A percentile compares a stretch with the other conserved stretches of the same genome.
These are phyloP conservation scores for Xylariales sp. DNA, from an alignment of 2,329 filamentous ascomycete genomes.

Conservation along the genomic window DNA sequence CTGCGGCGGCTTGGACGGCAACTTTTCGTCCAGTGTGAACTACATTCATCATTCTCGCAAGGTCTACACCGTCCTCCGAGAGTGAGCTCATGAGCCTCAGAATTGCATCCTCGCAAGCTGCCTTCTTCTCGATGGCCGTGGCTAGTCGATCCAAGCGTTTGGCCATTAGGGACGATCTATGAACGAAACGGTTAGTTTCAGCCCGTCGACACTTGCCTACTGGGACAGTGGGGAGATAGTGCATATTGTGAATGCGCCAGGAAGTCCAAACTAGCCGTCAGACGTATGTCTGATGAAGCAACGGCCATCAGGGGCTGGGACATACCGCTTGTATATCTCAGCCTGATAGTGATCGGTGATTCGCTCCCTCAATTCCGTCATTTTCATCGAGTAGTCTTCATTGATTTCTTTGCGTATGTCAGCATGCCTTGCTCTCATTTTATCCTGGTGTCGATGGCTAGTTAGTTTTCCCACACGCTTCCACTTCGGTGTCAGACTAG, in stretches of 20 bases:
- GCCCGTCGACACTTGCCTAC: background rate
- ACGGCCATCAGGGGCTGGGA: no score
- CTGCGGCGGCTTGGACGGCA: background rate
- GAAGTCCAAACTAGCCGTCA: no score
- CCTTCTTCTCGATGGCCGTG: conserved; percentile 10
- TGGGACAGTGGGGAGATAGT: background rate
- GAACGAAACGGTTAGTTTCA: background rate
- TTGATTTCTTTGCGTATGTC: background rate
- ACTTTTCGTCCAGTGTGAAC: conserved; percentile 4
- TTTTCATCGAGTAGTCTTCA: background rate
- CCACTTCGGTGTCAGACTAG: no score
- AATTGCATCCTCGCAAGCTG: conserved; percentile 7
- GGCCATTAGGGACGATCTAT: background rate
- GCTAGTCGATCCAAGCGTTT: conserved; percentile 6
- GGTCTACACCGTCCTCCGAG: background rate
- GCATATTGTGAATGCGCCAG: no score
- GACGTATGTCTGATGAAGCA: no score
- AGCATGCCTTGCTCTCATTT: background rate
- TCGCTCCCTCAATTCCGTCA: background rate
- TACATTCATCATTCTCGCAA: conserved; percentile 1
- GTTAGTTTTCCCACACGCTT: background rate
- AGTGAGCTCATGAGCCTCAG: conserved; percentile 2
- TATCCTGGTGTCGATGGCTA: background rate
- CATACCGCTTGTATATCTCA: conserved; percentile 6
- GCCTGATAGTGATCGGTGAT: conserved; percentile 3